Evolutionary conservation across 1,139 yeast genomes (phyloP), one percentile per base, ranked within the genome.

Genomic region (Nakaseomyces delphensis): DNA sequence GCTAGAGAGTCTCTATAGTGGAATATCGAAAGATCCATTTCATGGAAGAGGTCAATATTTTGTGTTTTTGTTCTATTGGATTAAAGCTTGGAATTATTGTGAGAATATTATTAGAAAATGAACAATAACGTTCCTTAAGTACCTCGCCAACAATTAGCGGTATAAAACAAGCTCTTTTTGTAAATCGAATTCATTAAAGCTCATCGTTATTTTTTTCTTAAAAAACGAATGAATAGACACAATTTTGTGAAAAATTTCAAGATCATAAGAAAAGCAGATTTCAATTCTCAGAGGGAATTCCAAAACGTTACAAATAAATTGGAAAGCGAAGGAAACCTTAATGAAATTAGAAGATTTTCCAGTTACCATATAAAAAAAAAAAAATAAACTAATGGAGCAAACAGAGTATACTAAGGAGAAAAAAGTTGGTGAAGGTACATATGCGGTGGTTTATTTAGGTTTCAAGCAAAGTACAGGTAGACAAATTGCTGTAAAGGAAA

Each of bases 381-480:
- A n/a, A n/a, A n/a, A n/a, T n/a, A n/a, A n/a, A n/a, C n/a, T 10
- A 25, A 33, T 33, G 37, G 37, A 33, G 27, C 37, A 21, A 16
- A 21, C 37, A 32, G 54, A 59, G 20, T 63, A 61, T 44, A 52
- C 63, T 11, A 62, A 61, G 45, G 63, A 85, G 47, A 77, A 76
- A 53, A 89, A 89, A 61, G 96, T 91, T 21, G 98, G 98, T 59
- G 99, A 93, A 67, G 99, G 99, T 65, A 93, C 99, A 0, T 93
- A 91, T 69, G 99, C 98, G 38, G 95, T 89, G 45, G 99, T 93
- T 2, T 91, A 83, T 57, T 71, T 91, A 14, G 97, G 96, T 1
- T 55, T 56, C 10, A 74, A 73, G 45, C 81, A 79, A 53, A 55
- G 73, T 19, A 65, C 76, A 31, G 52, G 53, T 1, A 66, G 31